Evolutionary conservation across 108 stramenopile genomes (phyloP).

Genomic region (Discostella pseudostelligera): DNA sequence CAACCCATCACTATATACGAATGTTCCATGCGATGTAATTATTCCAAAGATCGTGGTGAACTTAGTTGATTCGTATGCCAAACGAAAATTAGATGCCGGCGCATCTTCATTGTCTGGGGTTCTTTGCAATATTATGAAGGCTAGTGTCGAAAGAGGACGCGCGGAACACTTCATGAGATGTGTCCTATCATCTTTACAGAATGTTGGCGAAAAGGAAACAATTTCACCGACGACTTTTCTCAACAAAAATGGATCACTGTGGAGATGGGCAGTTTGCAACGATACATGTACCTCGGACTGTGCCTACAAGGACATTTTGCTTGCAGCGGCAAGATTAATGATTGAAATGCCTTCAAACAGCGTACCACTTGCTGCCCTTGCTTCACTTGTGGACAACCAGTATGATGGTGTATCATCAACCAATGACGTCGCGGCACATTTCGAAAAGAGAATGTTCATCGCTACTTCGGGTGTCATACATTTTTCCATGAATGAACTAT

Average conservation of each 20-base stretch:
- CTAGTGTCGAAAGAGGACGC: slow-evolving; percentile 11
- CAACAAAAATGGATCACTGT: slow-evolving; percentile 17
- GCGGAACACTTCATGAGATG: slow-evolving; percentile 19
- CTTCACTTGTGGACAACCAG: slow-evolving; percentile 16
- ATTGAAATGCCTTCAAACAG: slow-evolving; percentile 29
- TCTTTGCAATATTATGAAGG: slow-evolving; percentile 22
- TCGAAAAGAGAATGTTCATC: slow-evolving; percentile 19
- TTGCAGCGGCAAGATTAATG: slow-evolving; percentile 30
- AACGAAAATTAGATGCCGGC: slow-evolving; percentile 4
- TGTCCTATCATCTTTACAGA: slow-evolving; percentile 9
- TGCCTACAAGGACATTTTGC: slow-evolving; percentile 18
- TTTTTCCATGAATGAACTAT: slow-evolving; percentile 14
- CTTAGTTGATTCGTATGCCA: slow-evolving; percentile 11
- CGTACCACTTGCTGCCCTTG: slow-evolving; percentile 22
- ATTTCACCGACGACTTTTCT: slow-evolving; percentile 5
- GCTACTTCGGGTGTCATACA: slow-evolving; percentile 23
- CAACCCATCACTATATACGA: slow-evolving; percentile 15
- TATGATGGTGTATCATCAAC: not conserved
- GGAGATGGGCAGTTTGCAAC: slow-evolving; percentile 22
- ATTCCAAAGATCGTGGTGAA: slow-evolving; percentile 14
- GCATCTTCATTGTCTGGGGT: slow-evolving; percentile 9
- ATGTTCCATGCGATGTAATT: slow-evolving; percentile 15
- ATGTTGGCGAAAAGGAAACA: not conserved
- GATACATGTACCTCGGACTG: slow-evolving; percentile 8
- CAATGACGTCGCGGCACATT: not conserved